Evolutionary conservation across 2,329 filamentous ascomycete genomes (phyloP), one percentile per base, ranked within the genome.

Genomic region (Purpureocillium lavendulum): DNA sequence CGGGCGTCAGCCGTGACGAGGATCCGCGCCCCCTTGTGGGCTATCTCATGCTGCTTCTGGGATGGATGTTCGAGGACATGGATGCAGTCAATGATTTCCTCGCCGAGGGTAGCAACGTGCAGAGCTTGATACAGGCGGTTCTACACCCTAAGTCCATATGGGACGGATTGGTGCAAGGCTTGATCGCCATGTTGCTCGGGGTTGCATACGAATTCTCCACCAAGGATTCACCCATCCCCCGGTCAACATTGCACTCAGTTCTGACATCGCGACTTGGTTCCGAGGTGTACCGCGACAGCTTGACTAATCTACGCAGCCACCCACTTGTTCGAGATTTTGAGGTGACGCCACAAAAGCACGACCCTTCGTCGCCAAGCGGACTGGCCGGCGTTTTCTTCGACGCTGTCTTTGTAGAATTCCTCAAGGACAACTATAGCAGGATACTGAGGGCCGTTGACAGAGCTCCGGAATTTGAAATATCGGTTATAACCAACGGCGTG

Each of bases 161-260:
- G 11, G 80, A 80, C 43, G 68, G 76, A 15, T 67, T 94, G 26
- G 71, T 90, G 12, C 84, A 87, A 48, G 92, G 92, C 2, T 71
- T 98, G 11, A 87, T 84, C 56, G 84, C 88, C 13, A 80, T 88
- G 56, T 66, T 98, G 1, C 71, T 97, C 2, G 92, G 90, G 9
- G 82, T 94, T 15, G 74, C 92, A 4, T 98, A 97, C 57, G 92
- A 98, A 54, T 98, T 97, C 55, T 97, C 90, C 9, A 96, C 90
- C 1, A 95, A 94, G 57, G 92, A 98, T 61, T 97, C 90, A 0
- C 87, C 92, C 0, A 82, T 98, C 38, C 77, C 90, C 6, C 76
- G 92, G 44, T 72, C 80, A 17, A 89, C 84, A 9, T 66, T 98
- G 33, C 85, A 94, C 53, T 79, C 84, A 17, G 75, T 96, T 21